Base-by-base conservation (phyloP, 768 basidiomycete genomes). In the Cytidiella melzeri region DNA sequence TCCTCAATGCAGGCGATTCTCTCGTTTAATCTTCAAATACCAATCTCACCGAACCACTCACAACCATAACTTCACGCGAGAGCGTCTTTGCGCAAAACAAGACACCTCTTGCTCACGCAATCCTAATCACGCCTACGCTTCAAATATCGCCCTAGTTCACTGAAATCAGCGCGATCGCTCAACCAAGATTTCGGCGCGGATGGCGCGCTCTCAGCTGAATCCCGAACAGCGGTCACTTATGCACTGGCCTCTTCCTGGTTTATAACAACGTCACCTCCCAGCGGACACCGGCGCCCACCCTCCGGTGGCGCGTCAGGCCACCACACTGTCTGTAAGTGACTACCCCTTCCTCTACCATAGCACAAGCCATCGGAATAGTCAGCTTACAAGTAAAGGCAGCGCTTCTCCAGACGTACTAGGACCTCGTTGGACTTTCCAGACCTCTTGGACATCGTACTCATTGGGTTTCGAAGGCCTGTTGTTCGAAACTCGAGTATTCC, bases 201-300 rank as follows among this genome's bases (percentile, higher is more conserved):
- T 36, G 40, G 51, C 9, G n/a, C n/a, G n/a, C 28, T 3, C 13
- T 85, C 84, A 15, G 77, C 83, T 0, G 63, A 85, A 2, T 87
- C 84, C 1, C 85, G 85, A 0, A 77, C 81, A 3, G 83, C 83
- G 0, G 67, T 88, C 9, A 83, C 84, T 21, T 77, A 81, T 25
- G 83, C 77, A 0, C 61, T 87, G 28, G 74, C 85, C 44, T 77
- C 69, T 47, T 72, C 81, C 0, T 88, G 80, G 57, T 68, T 77
- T 5, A 66, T 84, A 15, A 77, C 82, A 1, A 34, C 54, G 5
- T 28, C 47, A 4, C 25, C 48, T 10, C 30, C 7, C 15, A 15
- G 30, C 9, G 30, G 43, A 10, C 18, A 24, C 27, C 19, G 24
- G 18, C 13, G 72, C 39, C 39, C n/a, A n/a, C n/a, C 61, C n/a